Percentiles rank a stretch among this genome's conserved stretches.
Conservation (phyloP, 768 basidiomycete species). For the Ramaria sp. region DNA sequence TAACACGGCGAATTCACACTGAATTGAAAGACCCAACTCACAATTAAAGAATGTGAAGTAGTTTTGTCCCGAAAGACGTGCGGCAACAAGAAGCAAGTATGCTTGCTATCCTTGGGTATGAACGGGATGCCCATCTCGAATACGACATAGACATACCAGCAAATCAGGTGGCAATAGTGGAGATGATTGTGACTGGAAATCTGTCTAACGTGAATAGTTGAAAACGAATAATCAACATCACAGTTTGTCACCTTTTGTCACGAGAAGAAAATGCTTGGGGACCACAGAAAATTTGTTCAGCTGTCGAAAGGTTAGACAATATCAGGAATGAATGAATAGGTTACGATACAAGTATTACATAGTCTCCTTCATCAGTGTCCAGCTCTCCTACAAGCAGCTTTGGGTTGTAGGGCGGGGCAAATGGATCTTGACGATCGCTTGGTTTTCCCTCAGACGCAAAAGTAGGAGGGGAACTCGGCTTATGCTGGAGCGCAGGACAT, state of each 20-base stretch:
- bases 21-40: slow-evolving; percentile 21
- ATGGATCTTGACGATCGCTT: slow-evolving; percentile 48
- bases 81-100: slow-evolving; percentile 65
- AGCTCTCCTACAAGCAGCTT: slow-evolving; percentile 71
- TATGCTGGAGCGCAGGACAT: slow-evolving; percentile 79
- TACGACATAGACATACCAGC: slow-evolving; percentile 19
- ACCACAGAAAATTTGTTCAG: slow-evolving; percentile 82
- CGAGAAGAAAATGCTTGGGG: slow-evolving; percentile 77
- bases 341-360: slow-evolving; percentile 55
- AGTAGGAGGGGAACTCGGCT: slow-evolving; percentile 41
- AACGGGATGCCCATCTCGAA: background rate
- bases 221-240: background rate
- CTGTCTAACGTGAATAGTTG: slow-evolving; percentile 24
- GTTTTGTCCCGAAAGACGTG: slow-evolving; percentile 42
- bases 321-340: background rate
- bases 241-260: slow-evolving; percentile 60
- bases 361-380: slow-evolving; percentile 48
- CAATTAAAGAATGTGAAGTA: slow-evolving; percentile 91
- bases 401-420: slow-evolving; percentile 75
- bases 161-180: slow-evolving; percentile 75
- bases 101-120: slow-evolving; percentile 27
- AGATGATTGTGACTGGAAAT: slow-evolving; percentile 66
- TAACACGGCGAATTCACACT: background rate
- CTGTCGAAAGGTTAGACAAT: slow-evolving; percentile 25
- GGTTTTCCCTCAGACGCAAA: slow-evolving; percentile 20